Evolutionary conservation across 2,329 filamentous ascomycete genomes (phyloP).

Genomic region (Penicillium oxalicum): DNA sequence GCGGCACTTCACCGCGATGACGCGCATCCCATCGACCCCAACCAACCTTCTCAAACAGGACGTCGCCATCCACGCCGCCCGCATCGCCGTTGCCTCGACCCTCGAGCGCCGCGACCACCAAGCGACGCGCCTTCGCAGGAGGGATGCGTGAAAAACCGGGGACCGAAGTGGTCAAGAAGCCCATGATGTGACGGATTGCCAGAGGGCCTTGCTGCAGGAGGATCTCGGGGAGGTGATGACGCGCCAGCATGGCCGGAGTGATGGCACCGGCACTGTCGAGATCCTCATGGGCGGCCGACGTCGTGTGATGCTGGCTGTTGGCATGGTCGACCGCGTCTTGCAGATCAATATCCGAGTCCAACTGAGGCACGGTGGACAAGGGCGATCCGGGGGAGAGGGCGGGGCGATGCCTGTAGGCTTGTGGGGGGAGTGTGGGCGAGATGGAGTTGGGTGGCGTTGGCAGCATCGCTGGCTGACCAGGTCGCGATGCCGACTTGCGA

Average conservation of each 20-base stretch:
- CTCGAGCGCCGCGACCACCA: constrained; percentile 90
- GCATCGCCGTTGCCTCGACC: constrained; percentile 57
- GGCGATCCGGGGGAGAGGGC: constrained; percentile 33
- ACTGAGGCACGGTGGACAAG: constrained; percentile 44
- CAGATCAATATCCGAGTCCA: constrained; percentile 84
- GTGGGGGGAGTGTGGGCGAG: constrained; percentile 77
- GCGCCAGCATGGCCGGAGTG: constrained; percentile 77
- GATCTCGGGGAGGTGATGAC: constrained; percentile 84
- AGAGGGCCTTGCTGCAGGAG: constrained; percentile 82
- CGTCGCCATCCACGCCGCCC: constrained; percentile 52
- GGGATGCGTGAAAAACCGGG: constrained; percentile 87
- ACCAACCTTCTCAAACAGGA: constrained; percentile 82
- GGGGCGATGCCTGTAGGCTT: constrained; percentile 65
- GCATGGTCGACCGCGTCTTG: constrained; percentile 59
- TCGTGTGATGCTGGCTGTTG: constrained; percentile 39
- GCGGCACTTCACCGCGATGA: constrained; percentile 56
- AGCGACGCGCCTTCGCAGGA: constrained; percentile 78
- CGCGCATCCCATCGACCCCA: constrained; percentile 95
- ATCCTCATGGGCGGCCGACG: constrained; percentile 46
- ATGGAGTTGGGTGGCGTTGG: constrained; percentile 94
- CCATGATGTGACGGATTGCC: constrained; percentile 92
- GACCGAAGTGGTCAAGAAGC: constrained; percentile 85
- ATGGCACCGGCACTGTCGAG: constrained; percentile 75
- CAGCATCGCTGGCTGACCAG: constrained; percentile 45
- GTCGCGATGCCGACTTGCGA: constrained; percentile 27